Evolutionary conservation across 495 filamentous ascomycete species (phyloP).

Genomic region (Penicillium antarcticum): DNA sequence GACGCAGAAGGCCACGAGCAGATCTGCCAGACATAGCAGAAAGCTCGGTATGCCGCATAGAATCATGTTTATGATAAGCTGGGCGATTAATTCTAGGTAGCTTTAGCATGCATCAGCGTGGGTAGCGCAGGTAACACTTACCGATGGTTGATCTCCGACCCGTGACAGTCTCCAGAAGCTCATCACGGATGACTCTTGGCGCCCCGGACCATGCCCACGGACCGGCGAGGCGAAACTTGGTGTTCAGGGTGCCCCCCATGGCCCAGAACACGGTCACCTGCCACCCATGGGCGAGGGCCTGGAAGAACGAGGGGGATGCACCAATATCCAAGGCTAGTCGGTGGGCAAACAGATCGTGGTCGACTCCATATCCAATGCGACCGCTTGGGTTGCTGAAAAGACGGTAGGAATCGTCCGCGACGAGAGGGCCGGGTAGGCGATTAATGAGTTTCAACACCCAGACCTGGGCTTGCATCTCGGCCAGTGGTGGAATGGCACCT

Average conservation of each 20-base stretch:
- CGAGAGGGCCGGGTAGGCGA: not conserved
- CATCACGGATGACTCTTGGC: not conserved
- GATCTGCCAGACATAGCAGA: not conserved
- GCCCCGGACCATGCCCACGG: not conserved
- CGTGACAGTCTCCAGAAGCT: not conserved
- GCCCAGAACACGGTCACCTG: not conserved
- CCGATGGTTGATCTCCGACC: not conserved
- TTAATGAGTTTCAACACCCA: constrained; percentile 3
- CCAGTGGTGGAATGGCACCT: constrained; percentile 13
- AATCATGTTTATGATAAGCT: not conserved
- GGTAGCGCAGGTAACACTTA: not conserved
- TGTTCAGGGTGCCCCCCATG: not conserved
- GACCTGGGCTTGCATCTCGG: constrained; percentile 14
- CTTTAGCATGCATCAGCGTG: not conserved
- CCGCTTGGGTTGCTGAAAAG: not conserved
- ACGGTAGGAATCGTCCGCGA: not conserved
- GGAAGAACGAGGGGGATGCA: not conserved
- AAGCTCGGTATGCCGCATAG: not conserved
- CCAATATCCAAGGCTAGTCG: not conserved
- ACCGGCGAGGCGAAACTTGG: not conserved
- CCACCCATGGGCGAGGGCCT: not conserved
- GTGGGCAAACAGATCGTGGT: not conserved
- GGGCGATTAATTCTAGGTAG: not conserved
- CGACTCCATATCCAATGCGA: not conserved
- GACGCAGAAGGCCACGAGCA: not conserved